Percentiles rank a stretch among this genome's conserved stretches.
phyloP scores from a whole-genome alignment of 306 rosid species.

The Medicago truncatula region DNA sequence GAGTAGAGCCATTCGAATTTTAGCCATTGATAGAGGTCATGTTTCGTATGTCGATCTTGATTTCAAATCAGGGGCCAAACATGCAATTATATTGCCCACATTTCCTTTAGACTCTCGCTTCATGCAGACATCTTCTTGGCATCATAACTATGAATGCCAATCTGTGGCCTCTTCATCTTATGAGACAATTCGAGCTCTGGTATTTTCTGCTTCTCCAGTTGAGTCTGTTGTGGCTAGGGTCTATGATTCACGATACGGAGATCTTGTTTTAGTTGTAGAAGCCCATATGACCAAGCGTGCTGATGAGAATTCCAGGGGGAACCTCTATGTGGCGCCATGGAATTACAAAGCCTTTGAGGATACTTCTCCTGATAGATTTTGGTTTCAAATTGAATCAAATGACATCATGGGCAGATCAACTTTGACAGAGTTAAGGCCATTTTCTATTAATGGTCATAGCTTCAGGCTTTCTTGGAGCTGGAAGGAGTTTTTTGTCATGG shows the following conservation, averaged over 20 bases:
- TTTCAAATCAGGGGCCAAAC: slow-evolving; percentile 61
- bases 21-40: slow-evolving; percentile 85
- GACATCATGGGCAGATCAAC: slow-evolving; percentile 69
- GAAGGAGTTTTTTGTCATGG: slow-evolving; percentile 90
- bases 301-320: slow-evolving; percentile 63
- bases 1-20: slow-evolving; percentile 76
- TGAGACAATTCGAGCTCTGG: slow-evolving; percentile 74
- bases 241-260: slow-evolving; percentile 72
- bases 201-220: slow-evolving; percentile 74
- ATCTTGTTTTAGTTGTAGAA: slow-evolving; percentile 63
- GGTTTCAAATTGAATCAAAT: slow-evolving; percentile 86
- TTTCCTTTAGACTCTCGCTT: slow-evolving; percentile 91
- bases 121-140: slow-evolving; percentile 65
- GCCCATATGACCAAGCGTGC: slow-evolving; percentile 57
- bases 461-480: slow-evolving; percentile 83
- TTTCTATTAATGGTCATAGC: slow-evolving; percentile 79
- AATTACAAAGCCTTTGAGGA: slow-evolving; percentile 88
- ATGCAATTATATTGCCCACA: slow-evolving; percentile 77
- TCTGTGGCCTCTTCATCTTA: slow-evolving; percentile 57
- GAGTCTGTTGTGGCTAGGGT: slow-evolving; percentile 69
- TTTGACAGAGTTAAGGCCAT: slow-evolving; percentile 79
- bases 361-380: slow-evolving; percentile 75
- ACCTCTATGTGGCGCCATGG: slow-evolving; percentile 84
- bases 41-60: slow-evolving; percentile 81
- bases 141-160: slow-evolving; percentile 67